Percentiles rank a stretch among this genome's conserved stretches.
These are phyloP conservation scores for Mimosa bimucronata DNA, from an alignment of 306 rosid genomes.

Conservation along the genomic window DNA sequence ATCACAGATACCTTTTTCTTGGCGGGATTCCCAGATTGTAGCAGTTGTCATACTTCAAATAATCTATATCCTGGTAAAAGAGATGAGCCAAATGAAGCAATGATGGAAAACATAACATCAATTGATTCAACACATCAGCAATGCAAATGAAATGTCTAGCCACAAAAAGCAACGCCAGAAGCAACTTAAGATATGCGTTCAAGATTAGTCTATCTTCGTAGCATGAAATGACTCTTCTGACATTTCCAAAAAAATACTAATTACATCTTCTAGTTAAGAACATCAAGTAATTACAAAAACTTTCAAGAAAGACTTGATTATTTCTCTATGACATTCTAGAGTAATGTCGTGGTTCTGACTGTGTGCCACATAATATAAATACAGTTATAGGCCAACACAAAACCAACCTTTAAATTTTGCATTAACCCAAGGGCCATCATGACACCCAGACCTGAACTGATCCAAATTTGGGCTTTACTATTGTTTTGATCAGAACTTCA, in stretches of 20 bases:
- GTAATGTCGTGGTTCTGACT: background rate
- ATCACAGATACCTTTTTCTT: constrained; percentile 59
- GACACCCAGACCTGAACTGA: constrained; percentile 20
- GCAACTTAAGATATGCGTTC: constrained; percentile 19
- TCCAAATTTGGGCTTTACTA: constrained; percentile 29
- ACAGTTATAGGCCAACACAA: constrained; percentile 13
- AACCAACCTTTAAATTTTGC: background rate
- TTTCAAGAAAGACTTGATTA: background rate
- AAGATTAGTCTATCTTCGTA: background rate
- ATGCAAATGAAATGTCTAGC: constrained; percentile 21
- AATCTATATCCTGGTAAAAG: constrained; percentile 73
- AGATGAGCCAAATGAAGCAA: constrained; percentile 17
- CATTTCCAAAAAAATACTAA: constrained; percentile 2
- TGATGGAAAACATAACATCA: constrained; percentile 8
- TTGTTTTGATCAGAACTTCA: constrained; percentile 15
- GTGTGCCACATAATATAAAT: background rate
- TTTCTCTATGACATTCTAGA: constrained; percentile 19
- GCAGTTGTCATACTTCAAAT: constrained; percentile 96
- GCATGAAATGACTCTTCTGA: background rate
- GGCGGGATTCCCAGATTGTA: constrained; percentile 86
- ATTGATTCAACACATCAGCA: constrained; percentile 18
- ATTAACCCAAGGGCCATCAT: background rate
- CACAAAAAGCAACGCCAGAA: constrained; percentile 17
- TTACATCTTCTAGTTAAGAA: constrained; percentile 8
- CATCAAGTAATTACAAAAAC: background rate